These are phyloP conservation scores for Xerocomus amazonicus DNA, from an alignment of 1,284 basidiomycete genomes.

Conservation along the genomic window DNA sequence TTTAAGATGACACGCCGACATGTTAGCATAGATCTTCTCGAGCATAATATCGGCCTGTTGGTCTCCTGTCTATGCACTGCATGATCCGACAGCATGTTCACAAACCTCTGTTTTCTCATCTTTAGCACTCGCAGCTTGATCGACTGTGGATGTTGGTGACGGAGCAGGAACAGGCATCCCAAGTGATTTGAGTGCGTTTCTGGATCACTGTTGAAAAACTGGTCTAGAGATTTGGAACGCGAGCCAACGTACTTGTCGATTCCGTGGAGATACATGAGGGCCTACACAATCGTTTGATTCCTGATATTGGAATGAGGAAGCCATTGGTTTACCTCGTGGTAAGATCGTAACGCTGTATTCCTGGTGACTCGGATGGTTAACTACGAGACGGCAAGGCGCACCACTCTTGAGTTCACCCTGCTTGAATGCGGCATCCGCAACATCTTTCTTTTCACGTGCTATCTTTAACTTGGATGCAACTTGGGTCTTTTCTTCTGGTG, in stretches of 20 bases:
- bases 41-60: slow-evolving; percentile 64
- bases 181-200: slow-evolving; percentile 50
- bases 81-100: neutral
- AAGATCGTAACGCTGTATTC: slow-evolving; percentile 54
- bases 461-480: slow-evolving; percentile 50
- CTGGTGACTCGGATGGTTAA: slow-evolving; percentile 8
- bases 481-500: slow-evolving; percentile 26
- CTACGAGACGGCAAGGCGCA: slow-evolving; percentile 32
- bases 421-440: slow-evolving; percentile 73
- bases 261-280: slow-evolving; percentile 66
- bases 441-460: slow-evolving; percentile 69
- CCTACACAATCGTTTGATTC: slow-evolving; percentile 35
- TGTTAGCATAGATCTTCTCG: slow-evolving; percentile 78
- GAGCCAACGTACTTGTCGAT: slow-evolving; percentile 56
- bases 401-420: slow-evolving; percentile 58
- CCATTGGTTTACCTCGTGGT: slow-evolving; percentile 55
- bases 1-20: slow-evolving; percentile 77
- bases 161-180: slow-evolving; percentile 35
- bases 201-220: slow-evolving; percentile 20
- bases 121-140: slow-evolving; percentile 37
- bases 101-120: slow-evolving; percentile 53
- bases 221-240: neutral
- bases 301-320: neutral
- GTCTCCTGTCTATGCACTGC: neutral
- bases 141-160: slow-evolving; percentile 27